Evolutionary conservation across 2,329 filamentous ascomycete species (phyloP).

Genomic region (Blastomyces percursus): DNA sequence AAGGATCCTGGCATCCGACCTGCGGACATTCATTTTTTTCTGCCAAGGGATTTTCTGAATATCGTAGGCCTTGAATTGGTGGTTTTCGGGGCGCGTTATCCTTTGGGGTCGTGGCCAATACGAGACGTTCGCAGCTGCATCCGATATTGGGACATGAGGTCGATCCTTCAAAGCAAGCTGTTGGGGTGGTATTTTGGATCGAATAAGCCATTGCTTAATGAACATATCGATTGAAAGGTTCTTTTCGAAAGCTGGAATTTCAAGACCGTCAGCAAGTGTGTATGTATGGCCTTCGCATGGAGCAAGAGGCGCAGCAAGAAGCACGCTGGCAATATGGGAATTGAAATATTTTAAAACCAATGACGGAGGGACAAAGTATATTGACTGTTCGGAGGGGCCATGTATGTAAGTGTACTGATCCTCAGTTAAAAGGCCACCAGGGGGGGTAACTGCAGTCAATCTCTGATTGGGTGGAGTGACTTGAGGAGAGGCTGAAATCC

Average conservation of each 20-base stretch:
- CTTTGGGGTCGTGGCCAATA: conserved; percentile 26
- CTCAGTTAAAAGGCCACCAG: conserved; percentile 6
- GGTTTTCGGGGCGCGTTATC: conserved; percentile 23
- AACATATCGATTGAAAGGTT: conserved; percentile 36
- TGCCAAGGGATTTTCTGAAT: conserved; percentile 35
- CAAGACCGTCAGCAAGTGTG: conserved; percentile 12
- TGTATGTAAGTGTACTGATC: conserved; percentile 9
- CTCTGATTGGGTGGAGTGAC: not conserved
- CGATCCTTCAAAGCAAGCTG: conserved; percentile 6
- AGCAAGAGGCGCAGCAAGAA: conserved; percentile 10
- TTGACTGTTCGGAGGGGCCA: conserved; percentile 8
- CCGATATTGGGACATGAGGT: conserved; percentile 15
- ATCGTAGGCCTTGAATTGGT: conserved; percentile 24
- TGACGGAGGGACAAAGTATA: conserved; percentile 7
- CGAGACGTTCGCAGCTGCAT: conserved; percentile 25
- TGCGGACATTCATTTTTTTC: conserved; percentile 26
- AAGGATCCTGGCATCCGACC: conserved; percentile 27
- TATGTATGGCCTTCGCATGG: conserved; percentile 10
- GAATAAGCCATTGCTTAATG: conserved; percentile 31
- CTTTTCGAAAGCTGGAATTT: conserved; percentile 26
- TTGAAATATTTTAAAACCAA: conserved; percentile 10
- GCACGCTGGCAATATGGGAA: conserved; percentile 7
- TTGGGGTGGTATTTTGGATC: conserved; percentile 15
- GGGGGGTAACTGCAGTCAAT: not conserved
- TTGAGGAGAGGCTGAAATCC: not conserved